Base-by-base conservation (phyloP, 73 alveolate species). In the Breviolum minutum region DNA sequence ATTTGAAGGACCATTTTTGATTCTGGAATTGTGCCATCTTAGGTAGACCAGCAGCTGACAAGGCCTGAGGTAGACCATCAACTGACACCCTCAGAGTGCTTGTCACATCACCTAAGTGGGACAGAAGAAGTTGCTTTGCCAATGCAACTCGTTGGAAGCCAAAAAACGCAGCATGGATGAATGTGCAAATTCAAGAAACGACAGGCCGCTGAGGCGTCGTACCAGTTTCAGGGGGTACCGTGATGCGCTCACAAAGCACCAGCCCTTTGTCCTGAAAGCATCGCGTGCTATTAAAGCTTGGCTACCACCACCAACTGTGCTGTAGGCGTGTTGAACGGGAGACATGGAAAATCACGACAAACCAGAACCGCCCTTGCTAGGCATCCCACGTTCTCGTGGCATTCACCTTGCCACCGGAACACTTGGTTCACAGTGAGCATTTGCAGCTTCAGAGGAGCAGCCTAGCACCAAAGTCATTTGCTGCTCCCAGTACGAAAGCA, bases 371-470 rank as follows among this genome's bases (percentile, higher is more conserved):
- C 77, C 77, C 77, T 68, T 27, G n/a, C 63, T 77, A 20, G 30
- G 86, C 63, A 12, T 77, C 54, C 8, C 17, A 19, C 96, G 26
- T 90, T 90, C 66, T 90, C 87, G 10, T 80, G 64, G 74, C 96
- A 90, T n/a, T 90, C 96, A 24, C 96, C 96, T 19, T 90, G 87
- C 96, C 96, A 90, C 61, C 96, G 96, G 77, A 90, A 63, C 87
- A 90, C 96, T 63, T 71, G 81, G 74, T 90, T 63, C 87, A 90
- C 96, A 60, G 96, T 69, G 68, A 90, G 74, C 96, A 90, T 90
- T 0, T 90, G 87, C 16, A 90, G 96, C 96, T 90, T 86, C 48
- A 90, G 96, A 60, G 96, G 96, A 40, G 54, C 54, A 40, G 54
- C 54, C 54, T 40, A 40, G 54, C 54, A 40, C 54, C 54, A 40